Conservation (phyloP, 2,329 filamentous ascomycete species). For the Claviceps quebecensis region DNA sequence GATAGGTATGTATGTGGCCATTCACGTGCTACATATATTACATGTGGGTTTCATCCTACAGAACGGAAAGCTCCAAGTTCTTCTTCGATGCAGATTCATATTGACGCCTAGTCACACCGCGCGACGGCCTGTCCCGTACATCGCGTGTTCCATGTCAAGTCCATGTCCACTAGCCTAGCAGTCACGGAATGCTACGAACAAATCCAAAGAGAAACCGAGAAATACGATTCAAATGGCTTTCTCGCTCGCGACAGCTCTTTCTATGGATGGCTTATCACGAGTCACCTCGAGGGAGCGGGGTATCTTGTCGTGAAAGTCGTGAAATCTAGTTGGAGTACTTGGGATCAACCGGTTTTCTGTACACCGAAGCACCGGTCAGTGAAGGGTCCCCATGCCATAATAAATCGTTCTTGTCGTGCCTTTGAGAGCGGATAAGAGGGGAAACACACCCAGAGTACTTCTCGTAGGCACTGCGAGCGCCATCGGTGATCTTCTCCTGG, state of each 20-base stretch:
- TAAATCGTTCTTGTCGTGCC: not conserved
- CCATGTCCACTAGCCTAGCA: not conserved
- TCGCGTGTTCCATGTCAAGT: too few species aligned
- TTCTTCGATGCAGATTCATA: too few species aligned
- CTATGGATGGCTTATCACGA: not conserved
- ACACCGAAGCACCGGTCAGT: not conserved
- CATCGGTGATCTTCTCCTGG: constrained; percentile 26
- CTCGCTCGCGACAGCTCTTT: not conserved
- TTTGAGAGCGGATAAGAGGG: not conserved
- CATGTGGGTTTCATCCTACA: too few species aligned
- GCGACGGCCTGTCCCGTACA: too few species aligned
- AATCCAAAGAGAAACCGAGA: not conserved
- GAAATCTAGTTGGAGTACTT: constrained; percentile 22
- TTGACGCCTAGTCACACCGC: too few species aligned
- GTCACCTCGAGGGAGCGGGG: not conserved
- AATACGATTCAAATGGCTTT: not conserved
- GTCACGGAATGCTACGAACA: not conserved
- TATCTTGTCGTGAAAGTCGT: not conserved
- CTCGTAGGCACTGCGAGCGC: constrained; percentile 19
- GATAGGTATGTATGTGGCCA: too few species aligned
- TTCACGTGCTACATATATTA: too few species aligned
- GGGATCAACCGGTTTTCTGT: constrained; percentile 13
- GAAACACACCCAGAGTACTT: constrained; percentile 21
- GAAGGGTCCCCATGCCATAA: not conserved
- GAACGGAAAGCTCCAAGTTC: too few species aligned